Evolutionary conservation across 208 protist genomes (phyloP).

Genomic region (Wallacemonas rigidus): DNA sequence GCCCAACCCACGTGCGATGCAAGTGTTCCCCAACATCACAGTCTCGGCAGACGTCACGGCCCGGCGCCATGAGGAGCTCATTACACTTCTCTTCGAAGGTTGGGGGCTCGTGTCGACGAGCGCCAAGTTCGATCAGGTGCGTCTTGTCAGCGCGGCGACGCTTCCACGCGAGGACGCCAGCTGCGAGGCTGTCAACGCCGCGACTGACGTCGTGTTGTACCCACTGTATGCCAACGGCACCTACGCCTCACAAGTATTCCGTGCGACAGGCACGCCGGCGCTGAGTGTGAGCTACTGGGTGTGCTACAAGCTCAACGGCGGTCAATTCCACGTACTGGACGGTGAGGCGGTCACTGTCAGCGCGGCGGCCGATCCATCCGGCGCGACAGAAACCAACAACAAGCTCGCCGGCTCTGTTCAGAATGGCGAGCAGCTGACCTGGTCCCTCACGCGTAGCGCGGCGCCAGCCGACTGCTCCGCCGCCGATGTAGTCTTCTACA

Average conservation of each 20-base stretch:
- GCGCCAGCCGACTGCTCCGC: conserved; percentile 19
- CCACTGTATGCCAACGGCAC: conserved; percentile 77
- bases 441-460: conserved; percentile 48
- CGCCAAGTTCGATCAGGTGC: conserved; percentile 38
- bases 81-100: conserved; percentile 74
- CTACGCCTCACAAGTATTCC: conserved; percentile 55
- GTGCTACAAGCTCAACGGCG: conserved; percentile 89
- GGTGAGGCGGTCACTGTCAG: conserved; percentile 25
- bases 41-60: not conserved
- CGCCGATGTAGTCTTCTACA: conserved; percentile 76
- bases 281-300: conserved; percentile 48
- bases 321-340: conserved; percentile 74
- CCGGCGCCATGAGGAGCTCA: conserved; percentile 39
- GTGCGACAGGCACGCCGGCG: not conserved
- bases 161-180: conserved; percentile 66
- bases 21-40: conserved; percentile 31
- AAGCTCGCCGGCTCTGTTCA: conserved; percentile 26
- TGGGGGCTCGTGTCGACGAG: conserved; percentile 57
- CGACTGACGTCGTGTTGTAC: conserved; percentile 34
- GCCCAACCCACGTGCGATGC: conserved; percentile 57
- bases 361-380: conserved; percentile 40
- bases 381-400: conserved; percentile 39
- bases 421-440: conserved; percentile 59
- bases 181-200: conserved; percentile 13
- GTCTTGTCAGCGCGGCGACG: conserved; percentile 23